Evolutionary conservation across 1,284 basidiomycete genomes (phyloP), one percentile per base, ranked within the genome.

Genomic region (Trametes pubescens): DNA sequence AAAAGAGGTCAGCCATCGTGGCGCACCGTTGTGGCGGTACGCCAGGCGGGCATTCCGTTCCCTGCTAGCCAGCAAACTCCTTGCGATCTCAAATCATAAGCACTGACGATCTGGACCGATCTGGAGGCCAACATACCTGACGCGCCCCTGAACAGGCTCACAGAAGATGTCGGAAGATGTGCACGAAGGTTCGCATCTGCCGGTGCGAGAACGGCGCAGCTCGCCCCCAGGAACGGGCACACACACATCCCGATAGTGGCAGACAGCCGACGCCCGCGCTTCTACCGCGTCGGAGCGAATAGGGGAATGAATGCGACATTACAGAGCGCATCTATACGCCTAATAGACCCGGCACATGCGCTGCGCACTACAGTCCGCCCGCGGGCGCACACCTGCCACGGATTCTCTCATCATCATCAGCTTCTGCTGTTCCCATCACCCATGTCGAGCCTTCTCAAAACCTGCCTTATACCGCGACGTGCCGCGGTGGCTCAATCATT

Each of bases 361-460:
- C 49, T n/a, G 49, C 29, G 49, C 29, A 40, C 52, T 13, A 13
- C 22, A 18, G 37, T 24, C 13, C 26, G 37, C 37, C 52, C 37
- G 52, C 52, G 49, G 22, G 24, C 52, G 22, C 52, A 40, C 35
- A 24, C 24, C 14, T 46, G 57, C 51, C 54, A 35, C 47, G 24
- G 53, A 56, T 65, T 62, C 59, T 47, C 37, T 48, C 63, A 61
- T 62, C 65, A 62, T 59, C 60, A 69, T 69, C 67, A 69, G 58
- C 59, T 62, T 66, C 67, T 55, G 29, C 54, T 68, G 65, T 69
- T 69, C 67, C 67, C 67, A 69, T 69, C 67, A 69, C 58, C 58
- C 40, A 34, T 32, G 24, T n/a, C 37, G 49, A 37, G 16, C 47
- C 57, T 59, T 24, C 60, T 53, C 62, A 53, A 64, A 64, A 52